These are phyloP conservation scores for Daldinia childiae DNA, from an alignment of 495 filamentous ascomycete genomes.

Conservation along the genomic window DNA sequence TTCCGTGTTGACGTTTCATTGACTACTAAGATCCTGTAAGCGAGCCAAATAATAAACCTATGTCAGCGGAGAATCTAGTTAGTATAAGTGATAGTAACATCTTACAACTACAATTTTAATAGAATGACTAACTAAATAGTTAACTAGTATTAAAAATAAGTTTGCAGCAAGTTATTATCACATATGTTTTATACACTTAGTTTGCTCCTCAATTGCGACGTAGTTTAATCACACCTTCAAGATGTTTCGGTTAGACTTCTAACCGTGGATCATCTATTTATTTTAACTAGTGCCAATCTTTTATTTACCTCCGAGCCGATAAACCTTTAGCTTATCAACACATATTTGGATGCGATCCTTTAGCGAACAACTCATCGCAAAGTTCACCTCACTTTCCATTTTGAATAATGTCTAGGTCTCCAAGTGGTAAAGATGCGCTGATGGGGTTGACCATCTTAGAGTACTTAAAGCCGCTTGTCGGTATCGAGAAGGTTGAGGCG, in stretches of 20 bases:
- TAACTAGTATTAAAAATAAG: no score
- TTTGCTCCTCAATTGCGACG: not conserved
- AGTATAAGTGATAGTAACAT: no score
- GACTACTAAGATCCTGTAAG: no score
- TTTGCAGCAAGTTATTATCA: no score
- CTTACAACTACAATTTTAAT: no score
- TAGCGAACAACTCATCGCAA: not conserved
- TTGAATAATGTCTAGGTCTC: constrained; percentile 13
- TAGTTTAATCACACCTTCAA: not conserved
- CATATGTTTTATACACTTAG: not conserved
- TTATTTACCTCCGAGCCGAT: not conserved
- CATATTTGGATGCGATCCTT: not conserved
- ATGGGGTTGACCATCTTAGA: not conserved
- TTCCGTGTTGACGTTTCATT: no score
- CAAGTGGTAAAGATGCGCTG: not conserved
- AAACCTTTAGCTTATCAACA: not conserved
- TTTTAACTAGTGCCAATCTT: not conserved
- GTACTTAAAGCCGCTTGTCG: constrained; percentile 5
- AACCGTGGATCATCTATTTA: not conserved
- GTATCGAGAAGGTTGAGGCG: constrained; percentile 31
- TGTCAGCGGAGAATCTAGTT: no score
- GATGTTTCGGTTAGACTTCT: not conserved
- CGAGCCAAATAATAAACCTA: no score
- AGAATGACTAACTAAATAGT: no score
- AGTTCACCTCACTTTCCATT: not conserved